phyloP scores from a whole-genome alignment of 768 basidiomycete species.

The Naematelia aurantialba region DNA sequence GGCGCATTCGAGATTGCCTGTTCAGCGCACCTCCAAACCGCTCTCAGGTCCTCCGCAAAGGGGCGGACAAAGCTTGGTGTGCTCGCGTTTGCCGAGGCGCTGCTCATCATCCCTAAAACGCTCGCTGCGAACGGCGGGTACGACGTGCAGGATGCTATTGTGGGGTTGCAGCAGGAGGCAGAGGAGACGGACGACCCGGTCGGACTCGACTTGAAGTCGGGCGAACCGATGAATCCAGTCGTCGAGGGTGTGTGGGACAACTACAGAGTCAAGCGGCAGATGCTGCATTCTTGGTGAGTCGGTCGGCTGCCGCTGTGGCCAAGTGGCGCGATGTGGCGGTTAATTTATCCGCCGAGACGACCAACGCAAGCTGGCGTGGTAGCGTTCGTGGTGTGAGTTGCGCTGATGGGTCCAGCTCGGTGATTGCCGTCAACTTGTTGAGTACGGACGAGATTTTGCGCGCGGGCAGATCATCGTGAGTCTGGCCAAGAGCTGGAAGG shows the following conservation, averaged over 20 bases:
- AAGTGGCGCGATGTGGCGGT: too few relatives aligned
- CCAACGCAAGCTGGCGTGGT: neutral
- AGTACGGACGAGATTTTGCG: slow-evolving; percentile 90
- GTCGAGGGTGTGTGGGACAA: slow-evolving; percentile 98
- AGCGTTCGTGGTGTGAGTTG: neutral
- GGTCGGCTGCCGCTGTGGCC: too few relatives aligned
- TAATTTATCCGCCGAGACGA: too few relatives aligned
- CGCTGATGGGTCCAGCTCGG: too few relatives aligned
- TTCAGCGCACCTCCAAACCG: slow-evolving; percentile 70
- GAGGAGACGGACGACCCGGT: slow-evolving; percentile 93
- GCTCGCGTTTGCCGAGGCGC: slow-evolving; percentile 90
- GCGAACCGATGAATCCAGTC: slow-evolving; percentile 93
- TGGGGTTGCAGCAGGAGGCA: slow-evolving; percentile 74
- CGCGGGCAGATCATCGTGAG: slow-evolving; percentile 51
- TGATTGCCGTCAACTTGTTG: slow-evolving; percentile 87
- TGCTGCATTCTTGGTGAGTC: slow-evolving; percentile 90
- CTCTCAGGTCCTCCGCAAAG: slow-evolving; percentile 80
- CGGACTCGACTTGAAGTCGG: slow-evolving; percentile 85
- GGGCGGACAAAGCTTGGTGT: slow-evolving; percentile 96
- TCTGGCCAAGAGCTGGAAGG: neutral
- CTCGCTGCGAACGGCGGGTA: slow-evolving; percentile 92
- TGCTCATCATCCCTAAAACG: slow-evolving; percentile 93
- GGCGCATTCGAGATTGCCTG: slow-evolving; percentile 96
- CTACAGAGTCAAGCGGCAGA: slow-evolving; percentile 96
- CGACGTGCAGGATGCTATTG: slow-evolving; percentile 92